A percentile compares a stretch with the other conserved stretches of the same genome.
phyloP scores from a whole-genome alignment of 805 yeast genomes.

The Metschnikowia amazonensis region DNA sequence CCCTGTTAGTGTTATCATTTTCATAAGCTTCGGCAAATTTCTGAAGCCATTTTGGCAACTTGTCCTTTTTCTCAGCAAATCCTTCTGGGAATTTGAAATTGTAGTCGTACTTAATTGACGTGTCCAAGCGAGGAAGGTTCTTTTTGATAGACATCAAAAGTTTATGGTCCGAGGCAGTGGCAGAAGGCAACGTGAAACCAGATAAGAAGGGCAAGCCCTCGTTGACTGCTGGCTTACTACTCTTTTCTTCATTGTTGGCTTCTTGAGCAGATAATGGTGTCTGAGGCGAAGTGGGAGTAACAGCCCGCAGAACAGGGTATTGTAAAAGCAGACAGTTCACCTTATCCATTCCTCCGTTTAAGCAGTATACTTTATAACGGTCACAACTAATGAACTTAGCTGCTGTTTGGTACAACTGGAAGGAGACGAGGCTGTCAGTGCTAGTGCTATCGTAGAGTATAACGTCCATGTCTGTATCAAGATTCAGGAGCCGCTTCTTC shows the following conservation, averaged over 20 bases:
- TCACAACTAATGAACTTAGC: slow-evolving; percentile 25
- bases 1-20: slow-evolving; percentile 15
- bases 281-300: slow-evolving; percentile 12
- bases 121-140: slow-evolving; percentile 27
- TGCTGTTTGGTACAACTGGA: slow-evolving; percentile 33
- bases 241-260: slow-evolving; percentile 2
- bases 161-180: slow-evolving; percentile 33
- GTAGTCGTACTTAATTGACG: slow-evolving; percentile 20
- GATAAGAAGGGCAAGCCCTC: slow-evolving; percentile 25
- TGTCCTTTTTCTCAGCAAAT: slow-evolving; percentile 12
- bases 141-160: slow-evolving; percentile 36
- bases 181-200: slow-evolving; percentile 42
- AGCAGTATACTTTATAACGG: slow-evolving; percentile 20
- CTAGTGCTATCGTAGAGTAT: slow-evolving; percentile 36
- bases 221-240: background rate
- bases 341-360: slow-evolving; percentile 28
- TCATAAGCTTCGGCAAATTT: slow-evolving; percentile 21
- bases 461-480: slow-evolving; percentile 18
- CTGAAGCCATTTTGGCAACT: slow-evolving; percentile 34
- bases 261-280: slow-evolving; percentile 9
- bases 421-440: slow-evolving; percentile 17
- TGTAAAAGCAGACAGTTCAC: slow-evolving; percentile 12
- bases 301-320: slow-evolving; percentile 11
- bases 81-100: slow-evolving; percentile 23
- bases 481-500: slow-evolving; percentile 20